Conservation (phyloP, 2,329 filamentous ascomycete genomes). For the Alternaria gansuensis region DNA sequence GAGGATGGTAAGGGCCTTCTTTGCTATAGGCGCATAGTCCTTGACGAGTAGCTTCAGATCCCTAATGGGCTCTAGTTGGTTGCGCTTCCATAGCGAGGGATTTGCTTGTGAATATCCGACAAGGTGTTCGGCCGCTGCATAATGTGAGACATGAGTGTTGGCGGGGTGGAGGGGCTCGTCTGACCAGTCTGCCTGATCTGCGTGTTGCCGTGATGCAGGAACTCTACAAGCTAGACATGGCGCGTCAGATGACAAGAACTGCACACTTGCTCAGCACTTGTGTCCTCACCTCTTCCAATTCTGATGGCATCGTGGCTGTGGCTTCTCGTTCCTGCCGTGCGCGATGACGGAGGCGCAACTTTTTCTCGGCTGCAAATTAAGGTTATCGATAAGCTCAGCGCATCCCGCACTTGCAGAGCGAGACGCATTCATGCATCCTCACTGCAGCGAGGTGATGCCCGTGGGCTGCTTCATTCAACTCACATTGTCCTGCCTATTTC, state of each 20-base stretch:
- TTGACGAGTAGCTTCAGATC: constrained; percentile 86
- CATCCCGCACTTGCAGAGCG: constrained; percentile 8
- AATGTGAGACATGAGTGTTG: constrained; percentile 28
- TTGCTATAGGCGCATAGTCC: constrained; percentile 90
- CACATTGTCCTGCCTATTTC: constrained; percentile 11
- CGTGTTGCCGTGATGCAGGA: constrained; percentile 90
- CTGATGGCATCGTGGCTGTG: constrained; percentile 56
- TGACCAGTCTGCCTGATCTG: constrained; percentile 84
- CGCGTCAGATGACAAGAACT: not conserved
- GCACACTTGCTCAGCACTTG: not conserved
- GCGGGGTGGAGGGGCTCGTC: constrained; percentile 40
- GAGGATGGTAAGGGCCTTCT: constrained; percentile 89
- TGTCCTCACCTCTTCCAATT: constrained; percentile 58
- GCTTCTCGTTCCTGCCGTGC: constrained; percentile 19
- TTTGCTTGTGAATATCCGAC: constrained; percentile 83
- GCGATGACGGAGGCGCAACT: constrained; percentile 38
- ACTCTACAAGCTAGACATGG: constrained; percentile 79
- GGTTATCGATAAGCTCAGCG: constrained; percentile 48
- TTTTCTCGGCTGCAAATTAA: constrained; percentile 37
- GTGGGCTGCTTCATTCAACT: constrained; percentile 18
- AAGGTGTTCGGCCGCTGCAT: constrained; percentile 79
- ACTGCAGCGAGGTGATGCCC: constrained; percentile 14
- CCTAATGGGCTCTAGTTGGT: constrained; percentile 79
- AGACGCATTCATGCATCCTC: constrained; percentile 10
- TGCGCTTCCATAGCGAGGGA: constrained; percentile 82